phyloP scores from a whole-genome alignment of 345 rosid species.

The Combretum micranthum region DNA sequence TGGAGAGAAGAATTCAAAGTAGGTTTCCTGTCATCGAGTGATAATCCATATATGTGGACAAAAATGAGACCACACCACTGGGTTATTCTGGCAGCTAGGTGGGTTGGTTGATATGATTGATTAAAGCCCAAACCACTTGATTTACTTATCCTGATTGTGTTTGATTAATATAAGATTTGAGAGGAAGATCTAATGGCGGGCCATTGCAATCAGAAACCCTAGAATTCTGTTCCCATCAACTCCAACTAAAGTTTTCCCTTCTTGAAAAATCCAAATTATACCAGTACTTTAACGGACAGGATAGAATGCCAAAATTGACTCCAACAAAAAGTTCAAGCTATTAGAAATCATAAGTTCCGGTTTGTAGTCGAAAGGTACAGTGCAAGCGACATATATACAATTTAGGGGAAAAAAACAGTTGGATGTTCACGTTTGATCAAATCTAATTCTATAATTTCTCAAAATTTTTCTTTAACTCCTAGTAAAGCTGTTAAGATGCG shows the following conservation, averaged over 20 bases:
- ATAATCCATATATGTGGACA: conserved; percentile 40
- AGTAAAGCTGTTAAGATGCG: too few relatives aligned
- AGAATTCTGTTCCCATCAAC: conserved; percentile 14
- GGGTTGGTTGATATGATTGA: conserved; percentile 24
- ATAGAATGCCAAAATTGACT: conserved; percentile 48
- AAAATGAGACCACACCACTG: conserved; percentile 21
- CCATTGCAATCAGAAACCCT: conserved; percentile 27
- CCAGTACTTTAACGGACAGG: conserved; percentile 11
- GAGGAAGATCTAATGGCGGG: conserved; percentile 18
- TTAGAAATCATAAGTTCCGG: neutral
- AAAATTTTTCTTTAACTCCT: too few relatives aligned
- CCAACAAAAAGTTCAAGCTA: conserved; percentile 4
- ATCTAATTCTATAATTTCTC: too few relatives aligned
- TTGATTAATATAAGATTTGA: conserved; percentile 5
- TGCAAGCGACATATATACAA: too few relatives aligned
- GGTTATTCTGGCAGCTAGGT: conserved; percentile 26
- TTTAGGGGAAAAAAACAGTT: too few relatives aligned
- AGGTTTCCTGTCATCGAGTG: conserved; percentile 55
- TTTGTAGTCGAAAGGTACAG: conserved; percentile 3
- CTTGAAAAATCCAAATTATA: conserved; percentile 8
- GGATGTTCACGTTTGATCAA: too few relatives aligned
- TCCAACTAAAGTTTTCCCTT: conserved; percentile 4
- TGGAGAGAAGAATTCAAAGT: conserved; percentile 55
- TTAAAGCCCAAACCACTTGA: conserved; percentile 23
- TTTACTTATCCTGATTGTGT: conserved; percentile 4